Conservation (phyloP, 139 green algal genomes). For the Chlorella sp. region DNA sequence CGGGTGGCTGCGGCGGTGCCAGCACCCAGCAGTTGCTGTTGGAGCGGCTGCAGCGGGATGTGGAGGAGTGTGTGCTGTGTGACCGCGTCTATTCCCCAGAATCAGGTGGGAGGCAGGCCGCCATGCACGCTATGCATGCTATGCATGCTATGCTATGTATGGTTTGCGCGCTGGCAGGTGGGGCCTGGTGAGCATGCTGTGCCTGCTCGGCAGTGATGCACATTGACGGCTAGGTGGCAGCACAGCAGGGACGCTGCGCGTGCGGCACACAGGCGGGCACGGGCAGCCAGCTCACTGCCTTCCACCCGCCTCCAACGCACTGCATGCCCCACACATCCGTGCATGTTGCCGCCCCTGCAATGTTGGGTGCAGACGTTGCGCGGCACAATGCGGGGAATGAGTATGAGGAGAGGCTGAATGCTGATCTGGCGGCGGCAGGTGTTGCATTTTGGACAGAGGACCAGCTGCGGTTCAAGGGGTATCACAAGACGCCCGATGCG, state of each 20-base stretch:
- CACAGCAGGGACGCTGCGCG: no score
- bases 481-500: constrained; percentile 89
- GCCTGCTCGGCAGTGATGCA: neutral
- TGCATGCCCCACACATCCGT: neutral
- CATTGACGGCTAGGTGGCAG: no score
- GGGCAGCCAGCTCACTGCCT: neutral
- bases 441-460: constrained; percentile 85
- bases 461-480: constrained; percentile 75
- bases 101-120: constrained; percentile 4
- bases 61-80: constrained; percentile 22
- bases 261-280: no score
- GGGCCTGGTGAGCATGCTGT: neutral
- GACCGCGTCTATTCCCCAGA: constrained; percentile 13
- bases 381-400: constrained; percentile 60
- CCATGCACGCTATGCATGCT: neutral
- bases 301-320: no score
- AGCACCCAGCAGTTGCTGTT: constrained; percentile 1
- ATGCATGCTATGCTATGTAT: no score
- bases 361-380: neutral
- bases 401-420: constrained; percentile 78
- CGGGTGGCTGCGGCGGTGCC: neutral
- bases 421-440: constrained; percentile 56
- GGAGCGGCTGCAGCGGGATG: constrained; percentile 22
- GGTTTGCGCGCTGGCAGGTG: no score
- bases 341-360: no score